Evolutionary conservation across 371 early-diverging fungal genomes (phyloP), one percentile per base, ranked within the genome.

Genomic region (Mycotypha africana): DNA sequence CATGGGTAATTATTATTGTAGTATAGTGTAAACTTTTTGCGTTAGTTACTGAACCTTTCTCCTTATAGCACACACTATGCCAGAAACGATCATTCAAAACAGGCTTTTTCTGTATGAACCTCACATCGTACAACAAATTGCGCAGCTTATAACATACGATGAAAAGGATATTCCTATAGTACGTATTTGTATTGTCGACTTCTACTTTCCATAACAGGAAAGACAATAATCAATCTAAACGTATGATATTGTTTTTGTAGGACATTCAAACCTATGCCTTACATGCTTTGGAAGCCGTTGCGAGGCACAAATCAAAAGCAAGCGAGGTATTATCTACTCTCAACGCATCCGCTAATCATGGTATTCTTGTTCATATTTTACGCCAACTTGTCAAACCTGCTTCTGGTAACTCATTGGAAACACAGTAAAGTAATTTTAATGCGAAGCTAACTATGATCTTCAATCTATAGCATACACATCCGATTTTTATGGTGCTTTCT

Each of bases 271-370:
- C 88, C 1, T 85, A 86, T n/a, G 84, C 88, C 4, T 51, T 95
- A 12, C 77, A 81, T 51, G 86, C 88, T 5, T 62, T 97, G 41
- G 94, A 92, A 52, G 89, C 82, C 20, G 68, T 97, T 43, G 81
- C 89, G 19, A 80, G 85, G 47, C 81, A 88, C 51, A 79, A 89
- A 40, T 59, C 63, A 37, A 84, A 85, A 50, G 67, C 88, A 0
- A 65, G 72, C n/a, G 93, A 91, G 34, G 89, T 94, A 0, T 70
- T 93, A 23, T 75, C 85, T 4, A 86, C 93, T 1, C 66, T 95
- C 42, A 93, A 93, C 53, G 92, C 92, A 1, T 86, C 91, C 2
- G 92, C 92, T 3, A 95, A 92, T 54, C 95, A 97, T 57, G 97
- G 98, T 16, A 70, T 85, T 10, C 64, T 97, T n/a, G 76, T 97